Conservation (phyloP, 2,329 filamentous ascomycete species). For the Dactylellina haptotyla region DNA sequence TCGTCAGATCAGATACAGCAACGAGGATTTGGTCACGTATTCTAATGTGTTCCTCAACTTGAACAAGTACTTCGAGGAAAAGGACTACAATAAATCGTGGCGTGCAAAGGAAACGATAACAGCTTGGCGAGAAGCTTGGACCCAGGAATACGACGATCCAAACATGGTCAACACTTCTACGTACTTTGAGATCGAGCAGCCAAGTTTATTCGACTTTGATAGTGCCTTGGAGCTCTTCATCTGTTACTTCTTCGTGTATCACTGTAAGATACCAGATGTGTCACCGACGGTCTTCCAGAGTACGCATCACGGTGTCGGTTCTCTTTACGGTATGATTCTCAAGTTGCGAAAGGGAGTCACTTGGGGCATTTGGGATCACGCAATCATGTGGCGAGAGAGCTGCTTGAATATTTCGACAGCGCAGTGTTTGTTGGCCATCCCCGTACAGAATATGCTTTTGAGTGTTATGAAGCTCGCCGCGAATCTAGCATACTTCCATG, state of each 20-base stretch:
- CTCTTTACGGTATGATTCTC: constrained; percentile 71
- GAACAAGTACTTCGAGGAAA: constrained; percentile 66
- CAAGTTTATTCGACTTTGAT: constrained; percentile 59
- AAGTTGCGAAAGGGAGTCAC: constrained; percentile 71
- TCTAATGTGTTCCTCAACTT: constrained; percentile 66
- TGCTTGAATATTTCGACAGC: constrained; percentile 66
- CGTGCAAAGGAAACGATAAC: constrained; percentile 63
- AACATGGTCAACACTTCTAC: constrained; percentile 59
- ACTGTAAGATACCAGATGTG: constrained; percentile 68
- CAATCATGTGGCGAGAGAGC: constrained; percentile 71
- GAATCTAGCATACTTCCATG: constrained; percentile 66
- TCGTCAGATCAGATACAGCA: constrained; percentile 63
- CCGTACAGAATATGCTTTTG: constrained; percentile 65
- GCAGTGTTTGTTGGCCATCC: constrained; percentile 65
- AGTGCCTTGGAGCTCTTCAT: constrained; percentile 60
- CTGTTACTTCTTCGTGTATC: constrained; percentile 68
- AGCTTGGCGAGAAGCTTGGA: constrained; percentile 65
- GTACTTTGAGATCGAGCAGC: constrained; percentile 60
- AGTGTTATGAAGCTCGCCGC: constrained; percentile 65
- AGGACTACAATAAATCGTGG: constrained; percentile 66
- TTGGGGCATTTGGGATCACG: constrained; percentile 73
- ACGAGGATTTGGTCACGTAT: constrained; percentile 63
- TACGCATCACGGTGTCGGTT: constrained; percentile 71
- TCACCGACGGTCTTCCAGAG: constrained; percentile 72
- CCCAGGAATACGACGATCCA: constrained; percentile 63